Conservation (phyloP, 148 eudicot genomes). For the Chenopodium formosanum region DNA sequence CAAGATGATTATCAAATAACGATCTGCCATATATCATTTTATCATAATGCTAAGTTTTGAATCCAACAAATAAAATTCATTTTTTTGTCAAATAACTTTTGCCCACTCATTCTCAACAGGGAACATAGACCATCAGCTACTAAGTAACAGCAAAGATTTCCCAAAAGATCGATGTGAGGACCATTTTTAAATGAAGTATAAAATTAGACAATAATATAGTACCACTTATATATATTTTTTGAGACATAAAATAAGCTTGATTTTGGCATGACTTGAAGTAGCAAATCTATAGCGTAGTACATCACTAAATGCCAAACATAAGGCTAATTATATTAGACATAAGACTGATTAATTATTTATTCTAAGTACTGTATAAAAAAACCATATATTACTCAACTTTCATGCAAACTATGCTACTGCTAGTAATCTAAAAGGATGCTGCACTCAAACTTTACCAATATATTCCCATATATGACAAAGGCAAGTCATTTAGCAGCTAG, state of each 20-base stretch:
- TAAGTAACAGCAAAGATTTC: constrained; percentile 14
- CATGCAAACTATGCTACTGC: background rate
- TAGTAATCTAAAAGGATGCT: background rate
- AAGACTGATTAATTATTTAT: background rate
- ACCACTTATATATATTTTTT: background rate
- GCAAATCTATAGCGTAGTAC: constrained; percentile 4
- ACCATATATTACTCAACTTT: constrained; percentile 3
- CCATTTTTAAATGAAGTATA: constrained; percentile 5
- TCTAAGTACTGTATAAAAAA: background rate
- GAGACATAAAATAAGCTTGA: constrained; percentile 5
- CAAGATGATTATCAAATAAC: too few species aligned
- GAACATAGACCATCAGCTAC: background rate
- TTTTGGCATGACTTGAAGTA: constrained; percentile 19
- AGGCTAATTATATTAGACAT: background rate
- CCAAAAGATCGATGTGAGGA: constrained; percentile 9
- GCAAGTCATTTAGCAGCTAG: too few species aligned
- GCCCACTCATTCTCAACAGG: background rate
- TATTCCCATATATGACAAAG: too few species aligned
- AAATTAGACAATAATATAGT: constrained; percentile 9
- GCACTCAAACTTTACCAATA: background rate
- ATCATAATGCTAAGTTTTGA: background rate
- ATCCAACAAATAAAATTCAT: background rate
- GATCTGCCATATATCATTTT: background rate
- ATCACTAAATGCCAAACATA: constrained; percentile 8
- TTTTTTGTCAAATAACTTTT: background rate